Percentiles rank a stretch among this genome's conserved stretches.
phyloP scores from a whole-genome alignment of 2,329 filamentous ascomycete species.

The Aureobasidium pullulans region DNA sequence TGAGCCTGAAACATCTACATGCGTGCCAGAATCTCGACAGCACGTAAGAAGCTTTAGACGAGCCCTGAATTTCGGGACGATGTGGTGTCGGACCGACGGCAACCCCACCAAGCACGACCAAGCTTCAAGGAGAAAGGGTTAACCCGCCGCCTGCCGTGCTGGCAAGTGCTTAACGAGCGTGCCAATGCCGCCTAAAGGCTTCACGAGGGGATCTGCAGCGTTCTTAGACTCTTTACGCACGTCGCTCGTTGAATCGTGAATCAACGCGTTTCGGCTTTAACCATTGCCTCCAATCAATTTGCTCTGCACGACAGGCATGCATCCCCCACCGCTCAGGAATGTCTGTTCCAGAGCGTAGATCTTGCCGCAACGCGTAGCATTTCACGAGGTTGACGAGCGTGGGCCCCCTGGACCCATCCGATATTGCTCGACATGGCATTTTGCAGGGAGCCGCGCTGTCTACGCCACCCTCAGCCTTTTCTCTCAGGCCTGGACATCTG shows the following conservation, averaged over 20 bases:
- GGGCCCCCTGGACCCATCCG: background rate
- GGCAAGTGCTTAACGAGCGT: background rate
- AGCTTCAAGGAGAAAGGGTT: background rate
- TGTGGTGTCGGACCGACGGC: too few relatives aligned
- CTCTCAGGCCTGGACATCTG: background rate
- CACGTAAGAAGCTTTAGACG: too few relatives aligned
- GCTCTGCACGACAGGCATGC: background rate
- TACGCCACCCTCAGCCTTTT: background rate
- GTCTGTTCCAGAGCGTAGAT: background rate
- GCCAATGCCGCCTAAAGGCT: background rate
- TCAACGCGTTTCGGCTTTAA: too few relatives aligned
- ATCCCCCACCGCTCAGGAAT: background rate
- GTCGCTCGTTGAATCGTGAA: background rate
- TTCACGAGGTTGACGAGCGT: background rate
- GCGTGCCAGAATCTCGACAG: too few relatives aligned
- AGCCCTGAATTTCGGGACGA: background rate
- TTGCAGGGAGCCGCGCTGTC: background rate
- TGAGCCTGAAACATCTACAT: too few relatives aligned
- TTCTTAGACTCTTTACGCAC: background rate
- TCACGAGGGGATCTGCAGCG: background rate
- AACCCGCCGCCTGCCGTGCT: background rate
- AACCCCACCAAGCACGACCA: background rate
- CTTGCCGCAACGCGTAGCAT: background rate
- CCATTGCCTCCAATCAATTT: background rate
- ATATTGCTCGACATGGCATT: background rate